phyloP scores from a whole-genome alignment of 2,329 filamentous ascomycete species.

The Hysterium pulicare region DNA sequence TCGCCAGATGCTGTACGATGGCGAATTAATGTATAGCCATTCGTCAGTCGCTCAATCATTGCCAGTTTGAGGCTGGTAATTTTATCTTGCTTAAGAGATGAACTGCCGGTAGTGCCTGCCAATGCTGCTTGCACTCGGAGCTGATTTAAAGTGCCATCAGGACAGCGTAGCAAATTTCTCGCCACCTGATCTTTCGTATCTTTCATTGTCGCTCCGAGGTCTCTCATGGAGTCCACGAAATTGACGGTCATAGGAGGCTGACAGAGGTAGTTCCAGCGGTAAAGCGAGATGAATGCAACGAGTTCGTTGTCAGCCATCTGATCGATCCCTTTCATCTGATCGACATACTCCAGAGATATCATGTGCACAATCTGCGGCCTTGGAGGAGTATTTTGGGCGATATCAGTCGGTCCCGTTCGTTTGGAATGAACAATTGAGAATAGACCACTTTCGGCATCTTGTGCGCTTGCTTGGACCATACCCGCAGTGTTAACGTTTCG shows the following conservation, averaged over 20 bases:
- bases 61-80: too few relatives aligned
- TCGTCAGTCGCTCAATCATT: slow-evolving; percentile 21
- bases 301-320: slow-evolving; percentile 13
- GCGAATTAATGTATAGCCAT: slow-evolving; percentile 40
- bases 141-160: too few relatives aligned
- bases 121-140: too few relatives aligned
- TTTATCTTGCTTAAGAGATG: too few relatives aligned
- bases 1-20: slow-evolving; percentile 43
- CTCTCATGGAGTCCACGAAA: slow-evolving; percentile 23
- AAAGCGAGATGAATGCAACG: slow-evolving; percentile 37
- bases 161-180: not conserved
- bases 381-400: not conserved
- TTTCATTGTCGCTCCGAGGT: slow-evolving; percentile 1
- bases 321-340: slow-evolving; percentile 17
- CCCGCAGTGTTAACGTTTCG: slow-evolving; percentile 40
- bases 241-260: slow-evolving; percentile 35
- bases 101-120: too few relatives aligned
- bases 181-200: not conserved
- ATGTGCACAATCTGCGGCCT: slow-evolving; percentile 4
- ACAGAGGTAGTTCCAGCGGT: slow-evolving; percentile 42
- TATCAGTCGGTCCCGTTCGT: slow-evolving; percentile 33
- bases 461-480: slow-evolving; percentile 35
- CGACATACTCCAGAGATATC: slow-evolving; percentile 1
- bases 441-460: slow-evolving; percentile 31
- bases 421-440: slow-evolving; percentile 37